These are phyloP conservation scores for Zopfia rhizophila DNA, from an alignment of 2,329 filamentous ascomycete genomes.

Conservation along the genomic window DNA sequence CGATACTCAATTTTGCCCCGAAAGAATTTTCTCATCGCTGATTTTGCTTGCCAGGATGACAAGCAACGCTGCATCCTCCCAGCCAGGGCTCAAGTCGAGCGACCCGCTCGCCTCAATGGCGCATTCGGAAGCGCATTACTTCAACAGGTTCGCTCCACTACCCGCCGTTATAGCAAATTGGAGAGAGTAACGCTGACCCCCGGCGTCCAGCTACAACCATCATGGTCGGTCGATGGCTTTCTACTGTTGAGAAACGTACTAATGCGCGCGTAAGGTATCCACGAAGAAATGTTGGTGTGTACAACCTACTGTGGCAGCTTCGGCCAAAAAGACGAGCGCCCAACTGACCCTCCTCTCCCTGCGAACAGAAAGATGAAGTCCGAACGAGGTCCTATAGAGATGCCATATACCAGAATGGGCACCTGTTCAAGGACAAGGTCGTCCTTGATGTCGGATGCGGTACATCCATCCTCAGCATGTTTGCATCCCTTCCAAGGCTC, in stretches of 20 bases:
- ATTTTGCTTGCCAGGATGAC: conserved; percentile 31
- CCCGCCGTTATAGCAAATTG: conserved; percentile 23
- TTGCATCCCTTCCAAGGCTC: conserved; percentile 52
- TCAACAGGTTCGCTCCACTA: conserved; percentile 79
- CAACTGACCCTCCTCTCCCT: conserved; percentile 19
- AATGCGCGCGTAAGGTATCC: conserved; percentile 74
- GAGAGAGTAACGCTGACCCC: conserved; percentile 49
- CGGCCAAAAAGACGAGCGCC: conserved; percentile 7
- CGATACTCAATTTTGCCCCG: conserved; percentile 15
- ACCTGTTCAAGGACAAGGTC: conserved; percentile 90
- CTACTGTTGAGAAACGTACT: conserved; percentile 47
- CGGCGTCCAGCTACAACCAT: conserved; percentile 83
- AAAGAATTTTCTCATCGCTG: conserved; percentile 14
- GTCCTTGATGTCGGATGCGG: conserved; percentile 98
- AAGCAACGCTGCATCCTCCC: conserved; percentile 34
- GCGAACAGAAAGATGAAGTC: conserved; percentile 90
- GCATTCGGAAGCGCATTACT: conserved; percentile 98
- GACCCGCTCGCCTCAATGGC: conserved; percentile 73
- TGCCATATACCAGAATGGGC: conserved; percentile 95
- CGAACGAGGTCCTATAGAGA: conserved; percentile 97
- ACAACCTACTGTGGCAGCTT: conserved; percentile 22
- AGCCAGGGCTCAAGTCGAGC: conserved; percentile 34
- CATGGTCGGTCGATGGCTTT: conserved; percentile 74
- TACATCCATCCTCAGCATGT: conserved; percentile 99
- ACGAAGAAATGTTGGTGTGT: conserved; percentile 97